A percentile compares a stretch with the other conserved stretches of the same genome.
Evolutionary conservation across 495 filamentous ascomycete genomes (phyloP).

Genomic region (Daldinia caldariorum): DNA sequence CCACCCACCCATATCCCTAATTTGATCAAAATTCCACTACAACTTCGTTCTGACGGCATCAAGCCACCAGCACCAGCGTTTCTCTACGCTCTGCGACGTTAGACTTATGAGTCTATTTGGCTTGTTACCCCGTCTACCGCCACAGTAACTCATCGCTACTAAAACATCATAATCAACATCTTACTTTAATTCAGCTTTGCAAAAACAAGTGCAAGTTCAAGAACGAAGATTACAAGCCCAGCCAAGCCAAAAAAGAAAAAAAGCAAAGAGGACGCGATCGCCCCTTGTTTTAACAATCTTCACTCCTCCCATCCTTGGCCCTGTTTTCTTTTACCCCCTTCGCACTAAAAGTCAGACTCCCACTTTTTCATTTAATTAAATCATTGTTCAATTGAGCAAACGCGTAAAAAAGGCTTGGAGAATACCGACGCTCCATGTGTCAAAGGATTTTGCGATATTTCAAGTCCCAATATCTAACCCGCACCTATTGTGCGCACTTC

Average conservation of each 20-base stretch:
- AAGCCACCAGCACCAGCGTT: slow-evolving; percentile 7
- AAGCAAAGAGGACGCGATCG: background rate
- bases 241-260: too few relatives aligned
- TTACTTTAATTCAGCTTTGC: slow-evolving; percentile 16
- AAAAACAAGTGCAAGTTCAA: background rate
- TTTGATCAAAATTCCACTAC: slow-evolving; percentile 23
- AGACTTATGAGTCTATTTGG: slow-evolving; percentile 11
- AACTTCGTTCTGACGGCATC: slow-evolving; percentile 20
- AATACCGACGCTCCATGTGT: background rate
- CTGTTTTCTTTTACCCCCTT: background rate
- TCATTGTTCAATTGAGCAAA: background rate
- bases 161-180: slow-evolving; percentile 7
- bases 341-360: background rate
- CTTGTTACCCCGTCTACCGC: slow-evolving; percentile 11
- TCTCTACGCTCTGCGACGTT: slow-evolving; percentile 24
- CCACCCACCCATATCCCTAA: slow-evolving; percentile 19
- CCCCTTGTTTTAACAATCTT: background rate
- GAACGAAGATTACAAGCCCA: background rate
- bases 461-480: background rate
- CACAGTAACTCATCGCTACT: slow-evolving; percentile 11
- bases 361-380: background rate
- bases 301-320: slow-evolving; percentile 4
- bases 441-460: slow-evolving; percentile 4
- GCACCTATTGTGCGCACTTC: background rate
- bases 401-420: background rate